phyloP scores from a whole-genome alignment of 768 basidiomycete species.

The Hebeloma cylindrosporum region DNA sequence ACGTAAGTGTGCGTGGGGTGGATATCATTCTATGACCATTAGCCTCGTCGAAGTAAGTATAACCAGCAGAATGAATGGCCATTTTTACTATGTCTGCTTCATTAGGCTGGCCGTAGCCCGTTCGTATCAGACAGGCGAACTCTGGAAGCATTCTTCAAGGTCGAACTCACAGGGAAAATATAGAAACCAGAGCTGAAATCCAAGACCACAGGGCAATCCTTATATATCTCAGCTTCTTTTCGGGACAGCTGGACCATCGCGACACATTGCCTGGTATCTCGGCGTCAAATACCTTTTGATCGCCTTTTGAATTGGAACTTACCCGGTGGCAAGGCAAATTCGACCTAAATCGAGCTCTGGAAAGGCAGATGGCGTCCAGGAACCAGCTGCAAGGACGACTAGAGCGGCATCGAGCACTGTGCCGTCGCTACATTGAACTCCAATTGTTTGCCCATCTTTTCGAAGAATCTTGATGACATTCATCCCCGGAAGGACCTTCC shows the following conservation, averaged over 20 bases:
- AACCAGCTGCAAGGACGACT: conserved; percentile 72
- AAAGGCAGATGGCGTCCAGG: conserved; percentile 85
- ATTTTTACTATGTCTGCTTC: conserved; percentile 70
- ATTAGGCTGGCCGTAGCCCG: conserved; percentile 53
- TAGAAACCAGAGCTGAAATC: conserved; percentile 79
- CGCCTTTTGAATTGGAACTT: conserved; percentile 17
- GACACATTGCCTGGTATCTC: conserved; percentile 64
- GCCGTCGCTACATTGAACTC: conserved; percentile 66
- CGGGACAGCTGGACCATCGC: conserved; percentile 72
- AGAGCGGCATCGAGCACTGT: conserved; percentile 52
- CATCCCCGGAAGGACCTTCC: conserved; percentile 56
- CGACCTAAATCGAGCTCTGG: conserved; percentile 51
- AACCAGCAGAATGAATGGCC: conserved; percentile 75
- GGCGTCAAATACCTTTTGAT: neutral
- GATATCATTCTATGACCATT: conserved; percentile 56
- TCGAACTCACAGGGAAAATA: conserved; percentile 67
- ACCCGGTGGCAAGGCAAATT: conserved; percentile 81
- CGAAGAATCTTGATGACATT: conserved; percentile 52
- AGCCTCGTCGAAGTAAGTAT: conserved; percentile 46
- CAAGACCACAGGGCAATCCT: conserved; percentile 64
- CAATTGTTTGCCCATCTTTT: conserved; percentile 42
- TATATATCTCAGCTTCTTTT: conserved; percentile 67
- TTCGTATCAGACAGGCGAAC: conserved; percentile 1
- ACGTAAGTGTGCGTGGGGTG: conserved; percentile 70
- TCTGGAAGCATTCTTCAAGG: neutral